These are phyloP conservation scores for Pseudopediastrum boryanum DNA, from an alignment of 139 green algal species.

Conservation along the genomic window DNA sequence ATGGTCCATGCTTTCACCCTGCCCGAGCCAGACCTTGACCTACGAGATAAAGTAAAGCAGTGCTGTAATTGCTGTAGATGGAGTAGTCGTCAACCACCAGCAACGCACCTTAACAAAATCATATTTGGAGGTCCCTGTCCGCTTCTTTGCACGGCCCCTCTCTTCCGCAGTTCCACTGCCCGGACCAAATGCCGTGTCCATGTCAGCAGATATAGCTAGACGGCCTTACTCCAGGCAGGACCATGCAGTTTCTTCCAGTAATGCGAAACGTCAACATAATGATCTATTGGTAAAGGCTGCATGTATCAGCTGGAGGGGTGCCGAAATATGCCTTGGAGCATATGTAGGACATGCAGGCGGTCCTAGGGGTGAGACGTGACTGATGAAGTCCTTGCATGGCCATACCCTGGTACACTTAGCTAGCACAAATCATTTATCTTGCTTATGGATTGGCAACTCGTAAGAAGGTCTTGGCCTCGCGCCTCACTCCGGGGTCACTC, in stretches of 20 bases:
- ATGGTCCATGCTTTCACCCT: constrained; percentile 65
- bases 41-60: constrained; percentile 27
- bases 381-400: too few species aligned
- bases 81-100: background rate
- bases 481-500: too few species aligned
- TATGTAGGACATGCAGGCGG: background rate
- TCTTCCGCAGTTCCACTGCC: background rate
- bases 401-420: too few species aligned
- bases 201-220: background rate
- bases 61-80: background rate
- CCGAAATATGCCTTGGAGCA: background rate
- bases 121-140: constrained; percentile 69
- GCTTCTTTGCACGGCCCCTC: constrained; percentile 31
- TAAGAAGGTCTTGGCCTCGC: too few species aligned
- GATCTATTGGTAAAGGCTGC: background rate
- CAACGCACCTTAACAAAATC: constrained; percentile 77
- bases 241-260: background rate
- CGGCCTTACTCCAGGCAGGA: background rate
- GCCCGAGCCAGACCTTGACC: constrained; percentile 85
- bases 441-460: too few species aligned
- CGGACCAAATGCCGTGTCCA: background rate
- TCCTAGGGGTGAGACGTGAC: background rate
- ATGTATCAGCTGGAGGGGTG: background rate
- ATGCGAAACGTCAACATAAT: background rate
- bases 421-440: too few species aligned